Base-by-base conservation (phyloP, 2,329 filamentous ascomycete genomes). In the Biscogniauxia sp. region DNA sequence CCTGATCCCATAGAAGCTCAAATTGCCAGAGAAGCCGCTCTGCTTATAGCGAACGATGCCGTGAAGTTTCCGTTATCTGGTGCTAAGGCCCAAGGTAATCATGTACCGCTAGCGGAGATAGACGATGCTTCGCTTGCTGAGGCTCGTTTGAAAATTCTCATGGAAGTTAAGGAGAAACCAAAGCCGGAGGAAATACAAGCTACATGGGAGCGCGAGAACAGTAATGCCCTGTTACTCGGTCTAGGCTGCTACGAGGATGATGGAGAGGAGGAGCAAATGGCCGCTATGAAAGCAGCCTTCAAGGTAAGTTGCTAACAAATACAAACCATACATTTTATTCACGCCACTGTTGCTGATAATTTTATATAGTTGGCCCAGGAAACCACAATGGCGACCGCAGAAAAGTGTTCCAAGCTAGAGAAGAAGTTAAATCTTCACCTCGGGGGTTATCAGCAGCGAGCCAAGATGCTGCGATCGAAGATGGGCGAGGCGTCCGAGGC, bases 361-460 rank as follows among this genome's bases (percentile, higher is more conserved):
- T 19, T 19, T 53, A 1, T 60, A 32, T 58, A 90, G 88, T 83
- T 82, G 53, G 84, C 93, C 1, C 90, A 95, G 75, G 85, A 91
- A 53, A 81, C 84, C 7, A 90, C 97, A 64, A 83, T 91, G 68
- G 79, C 84, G 2, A 87, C 88, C 0, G 95, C 93, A 2, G 88
- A 94, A 68, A 84, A 88, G 60, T 91, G 91, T 57, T 92, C 92
- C 72, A 96, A 94, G 76, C 80, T 96, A 1, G 93, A 98, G 77
- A 97, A 97, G 84, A 97, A 95, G 77, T 84, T 99, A n/a, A 82
- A 83, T 0, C 82, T 96, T 57, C 89, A 95, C 69, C 86, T 96
- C 2, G 93, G 93, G 23, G 95, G 95, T 15, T 99, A 99, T 77
- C 88, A 93, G 74, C 88, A 93, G 68, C 89, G 95, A 32, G 88